phyloP scores from a whole-genome alignment of 352 stramenopile species.

The Ophiocytium majus region DNA sequence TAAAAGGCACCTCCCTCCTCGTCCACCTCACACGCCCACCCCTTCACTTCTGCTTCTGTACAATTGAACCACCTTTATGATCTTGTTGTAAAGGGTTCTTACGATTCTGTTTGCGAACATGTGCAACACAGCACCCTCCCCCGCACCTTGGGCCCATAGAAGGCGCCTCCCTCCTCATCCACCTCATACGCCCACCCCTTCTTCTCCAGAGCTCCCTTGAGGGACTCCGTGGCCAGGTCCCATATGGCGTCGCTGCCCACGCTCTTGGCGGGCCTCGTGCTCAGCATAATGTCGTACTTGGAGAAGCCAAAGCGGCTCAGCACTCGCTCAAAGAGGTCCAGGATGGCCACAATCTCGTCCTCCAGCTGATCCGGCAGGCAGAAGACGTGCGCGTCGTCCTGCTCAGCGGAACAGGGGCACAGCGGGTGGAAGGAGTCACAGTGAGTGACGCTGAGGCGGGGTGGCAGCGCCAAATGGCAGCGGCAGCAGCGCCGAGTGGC shows the following conservation, averaged over 20 bases:
- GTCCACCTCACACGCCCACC: constrained; percentile 78
- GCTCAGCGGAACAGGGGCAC: too few relatives aligned
- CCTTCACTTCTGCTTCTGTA: too few relatives aligned
- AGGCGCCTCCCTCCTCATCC: constrained; percentile 90
- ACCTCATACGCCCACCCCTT: constrained; percentile 75
- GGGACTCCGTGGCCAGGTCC: constrained; percentile 79
- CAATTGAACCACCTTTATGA: too few relatives aligned
- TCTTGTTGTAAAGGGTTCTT: too few relatives aligned
- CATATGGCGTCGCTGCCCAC: constrained; percentile 89
- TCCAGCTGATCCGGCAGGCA: constrained; percentile 90
- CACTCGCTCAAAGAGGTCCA: constrained; percentile 89
- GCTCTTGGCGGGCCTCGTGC: constrained; percentile 87
- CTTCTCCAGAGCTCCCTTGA: constrained; percentile 64
- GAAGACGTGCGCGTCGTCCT: constrained; percentile 98
- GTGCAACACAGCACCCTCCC: too few relatives aligned
- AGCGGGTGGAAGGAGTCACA: too few relatives aligned
- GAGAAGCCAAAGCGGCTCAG: constrained; percentile 90
- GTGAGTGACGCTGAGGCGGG: too few relatives aligned
- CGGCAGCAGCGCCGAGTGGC: too few relatives aligned
- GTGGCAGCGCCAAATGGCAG: too few relatives aligned
- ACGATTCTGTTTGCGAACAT: too few relatives aligned
- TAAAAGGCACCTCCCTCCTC: constrained; percentile 94
- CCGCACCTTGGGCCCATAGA: constrained; percentile 80
- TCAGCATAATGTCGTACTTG: constrained; percentile 81
- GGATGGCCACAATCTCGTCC: constrained; percentile 86